Base-by-base conservation (phyloP, 179 eudicot genomes). In the Spinacia oleracea region DNA sequence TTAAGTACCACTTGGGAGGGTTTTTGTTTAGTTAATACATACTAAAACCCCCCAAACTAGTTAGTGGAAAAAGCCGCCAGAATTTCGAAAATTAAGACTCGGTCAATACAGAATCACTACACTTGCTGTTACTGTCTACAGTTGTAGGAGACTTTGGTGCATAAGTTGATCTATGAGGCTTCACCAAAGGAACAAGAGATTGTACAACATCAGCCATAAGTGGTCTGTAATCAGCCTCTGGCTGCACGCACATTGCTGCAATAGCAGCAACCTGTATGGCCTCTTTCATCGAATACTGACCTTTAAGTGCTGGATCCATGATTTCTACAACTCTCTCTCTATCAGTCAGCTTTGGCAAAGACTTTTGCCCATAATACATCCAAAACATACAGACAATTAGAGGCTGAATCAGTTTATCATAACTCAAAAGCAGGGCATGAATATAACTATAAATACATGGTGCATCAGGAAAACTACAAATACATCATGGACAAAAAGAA, bases 161-260 rank as follows among this genome's bases (percentile, higher is more conserved):
- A 38, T 84, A 85, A 60, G 83, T 68, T 21, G 81, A 76, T 79
- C 85, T 83, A 50, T 84, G 91, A 64, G 78, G 84, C 82, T 89
- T 93, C 79, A 90, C 97, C 62, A 95, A 86, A 31, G 97, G 98
- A 73, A 89, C 92, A 35, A 95, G 87, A 1, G 98, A 93, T 83
- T 95, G 98, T 51, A 95, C 97, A 14, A 95, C 97, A 77, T 95
- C 98, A 0, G 98, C 97, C 97, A 95, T 95, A 62, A 95, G 83
- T 25, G 98, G 98, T 81, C 98, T 80, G 83, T 95, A 93, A 85
- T 91, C 98, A 48, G 97, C 97, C 88, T 91, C 97, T 3, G 97
- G 90, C 74, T 95, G 97, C 58, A 95, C 90, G 48, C 98, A 95
- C 98, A 95, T 95, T 40, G 93, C 95, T 25, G 98, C 97, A 71